A percentile compares a stretch with the other conserved stretches of the same genome.
Conservation (phyloP, 305 asterid species). For the Withania somnifera region DNA sequence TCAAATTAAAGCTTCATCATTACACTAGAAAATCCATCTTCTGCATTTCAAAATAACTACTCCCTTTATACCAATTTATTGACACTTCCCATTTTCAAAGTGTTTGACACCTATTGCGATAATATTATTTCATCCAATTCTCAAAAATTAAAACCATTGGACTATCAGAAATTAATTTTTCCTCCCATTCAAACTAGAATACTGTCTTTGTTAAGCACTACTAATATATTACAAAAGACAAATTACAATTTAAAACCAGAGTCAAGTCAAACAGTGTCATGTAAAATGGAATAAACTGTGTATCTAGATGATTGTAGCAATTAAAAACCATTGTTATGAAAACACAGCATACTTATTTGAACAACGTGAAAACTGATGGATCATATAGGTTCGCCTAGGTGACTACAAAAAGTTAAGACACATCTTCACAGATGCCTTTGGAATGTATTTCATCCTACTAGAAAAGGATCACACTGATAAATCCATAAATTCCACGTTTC, state of each 20-base stretch:
- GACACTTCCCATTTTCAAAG: background rate
- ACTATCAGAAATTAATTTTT: background rate
- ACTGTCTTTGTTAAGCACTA: background rate
- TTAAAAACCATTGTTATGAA: background rate
- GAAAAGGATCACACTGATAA: background rate
- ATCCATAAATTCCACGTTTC: background rate
- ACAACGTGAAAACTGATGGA: background rate
- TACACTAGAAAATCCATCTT: background rate
- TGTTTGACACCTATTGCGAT: background rate
- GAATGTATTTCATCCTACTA: background rate
- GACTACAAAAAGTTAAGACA: background rate
- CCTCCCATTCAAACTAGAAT: background rate
- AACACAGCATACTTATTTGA: background rate
- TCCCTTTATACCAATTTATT: background rate
- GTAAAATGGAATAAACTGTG: background rate
- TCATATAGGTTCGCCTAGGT: background rate
- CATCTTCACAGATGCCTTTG: background rate
- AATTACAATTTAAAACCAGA: background rate
- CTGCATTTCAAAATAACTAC: background rate
- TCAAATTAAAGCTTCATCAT: background rate
- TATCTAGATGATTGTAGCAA: background rate
- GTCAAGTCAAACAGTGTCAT: background rate
- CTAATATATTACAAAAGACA: background rate
- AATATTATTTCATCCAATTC: background rate
- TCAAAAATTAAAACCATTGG: background rate